Evolutionary conservation across 1,139 yeast species (phyloP), one percentile per base, ranked within the genome.

Genomic region (Geotrichum aggregatum): DNA sequence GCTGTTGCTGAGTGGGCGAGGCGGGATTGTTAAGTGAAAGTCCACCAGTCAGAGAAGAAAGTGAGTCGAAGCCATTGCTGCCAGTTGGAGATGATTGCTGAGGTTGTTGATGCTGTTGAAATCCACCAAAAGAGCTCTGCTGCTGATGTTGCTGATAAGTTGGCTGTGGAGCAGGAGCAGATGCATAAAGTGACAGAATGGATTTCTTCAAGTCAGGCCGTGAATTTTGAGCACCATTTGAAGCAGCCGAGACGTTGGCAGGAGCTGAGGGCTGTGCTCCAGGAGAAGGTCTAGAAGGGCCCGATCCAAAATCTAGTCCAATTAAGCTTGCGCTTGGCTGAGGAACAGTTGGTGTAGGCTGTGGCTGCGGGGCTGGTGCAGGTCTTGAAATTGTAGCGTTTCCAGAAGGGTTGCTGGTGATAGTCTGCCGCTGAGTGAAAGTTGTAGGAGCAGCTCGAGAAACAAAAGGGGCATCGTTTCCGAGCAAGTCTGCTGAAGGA

Each of bases 141-240:
- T 46, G 22, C 26, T 38, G 33, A 24, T 24, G 28, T 14, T 46
- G 40, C 28, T 44, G 40, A 24, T 14, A 33, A 11, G 16, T 39
- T 5, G 41, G 51, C 35, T 36, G 54, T 2, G 30, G 28, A 18
- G 33, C 24, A 21, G 50, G 45, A 26, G 92, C 87, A 1, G 87
- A 78, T 1, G 97, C 84, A 66, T 92, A 92, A 54, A 92, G 76
- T 19, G 97, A 88, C 56, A 92, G 72, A 57, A 92, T 92, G 1
- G 96, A 87, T 70, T 87, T 87, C 66, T 92, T 92, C 67, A 92
- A 76, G 64, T 91, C 97, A n/a, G 85, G 83, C 56, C 87, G 72
- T 18, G 74, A 54, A 42, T 61, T 58, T 11, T 63, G 58, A 14
- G 63, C 57, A 13, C 61, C 61, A 44, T 54, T 48, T n/a, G 57